Evolutionary conservation across 345 rosid genomes (phyloP).

Genomic region (Diplotaxis tenuifolia): DNA sequence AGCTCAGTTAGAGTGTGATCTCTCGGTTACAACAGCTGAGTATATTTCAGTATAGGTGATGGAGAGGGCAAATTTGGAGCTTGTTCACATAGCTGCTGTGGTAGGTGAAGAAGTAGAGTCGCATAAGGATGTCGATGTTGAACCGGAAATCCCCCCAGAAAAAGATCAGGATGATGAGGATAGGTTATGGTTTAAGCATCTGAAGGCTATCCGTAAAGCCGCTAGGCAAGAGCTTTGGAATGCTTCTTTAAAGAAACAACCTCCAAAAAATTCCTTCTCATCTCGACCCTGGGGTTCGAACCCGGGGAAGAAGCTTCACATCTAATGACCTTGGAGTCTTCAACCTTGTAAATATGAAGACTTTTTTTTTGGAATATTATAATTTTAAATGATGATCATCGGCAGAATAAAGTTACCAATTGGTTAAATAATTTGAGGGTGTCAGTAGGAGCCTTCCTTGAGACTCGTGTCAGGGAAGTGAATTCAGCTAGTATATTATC

Average conservation of each 20-base stretch:
- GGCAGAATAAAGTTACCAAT: neutral
- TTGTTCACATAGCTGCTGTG: no score
- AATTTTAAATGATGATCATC: neutral
- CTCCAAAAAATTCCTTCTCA: no score
- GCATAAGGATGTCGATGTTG: neutral
- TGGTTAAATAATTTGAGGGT: neutral
- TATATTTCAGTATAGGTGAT: no score
- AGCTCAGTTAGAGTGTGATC: no score
- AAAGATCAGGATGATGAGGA: no score
- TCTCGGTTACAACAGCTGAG: no score
- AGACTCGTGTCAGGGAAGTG: neutral
- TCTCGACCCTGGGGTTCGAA: neutral
- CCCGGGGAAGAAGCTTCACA: neutral
- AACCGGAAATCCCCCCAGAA: no score
- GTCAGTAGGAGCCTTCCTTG: no score
- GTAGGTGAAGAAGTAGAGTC: no score
- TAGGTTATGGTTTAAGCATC: neutral
- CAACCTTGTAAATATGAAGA: neutral
- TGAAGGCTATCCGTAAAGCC: neutral
- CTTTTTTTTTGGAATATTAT: neutral
- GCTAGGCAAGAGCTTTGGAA: neutral
- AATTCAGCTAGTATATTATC: neutral
- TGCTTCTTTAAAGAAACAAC: neutral
- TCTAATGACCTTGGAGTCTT: neutral
- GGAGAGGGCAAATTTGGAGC: no score